These are phyloP conservation scores for Coniella lustricola DNA, from an alignment of 2,329 filamentous ascomycete species.

Conservation along the genomic window DNA sequence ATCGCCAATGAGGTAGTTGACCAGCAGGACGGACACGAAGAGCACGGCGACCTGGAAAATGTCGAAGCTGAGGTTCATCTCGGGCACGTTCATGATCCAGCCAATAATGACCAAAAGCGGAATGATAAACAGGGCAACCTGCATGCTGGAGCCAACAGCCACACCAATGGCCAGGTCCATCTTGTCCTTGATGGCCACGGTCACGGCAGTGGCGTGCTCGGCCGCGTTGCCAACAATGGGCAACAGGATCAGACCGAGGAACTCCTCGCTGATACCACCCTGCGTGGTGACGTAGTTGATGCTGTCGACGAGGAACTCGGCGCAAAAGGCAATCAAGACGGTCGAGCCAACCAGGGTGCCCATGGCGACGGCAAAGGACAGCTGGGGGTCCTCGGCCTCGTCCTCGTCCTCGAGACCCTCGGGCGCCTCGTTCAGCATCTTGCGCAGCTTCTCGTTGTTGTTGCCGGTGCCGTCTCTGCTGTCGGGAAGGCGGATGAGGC, in stretches of 20 bases:
- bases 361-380: slow-evolving; percentile 66
- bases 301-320: slow-evolving; percentile 69
- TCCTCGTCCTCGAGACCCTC: slow-evolving; percentile 47
- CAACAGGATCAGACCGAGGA: slow-evolving; percentile 72
- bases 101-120: slow-evolving; percentile 70
- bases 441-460: slow-evolving; percentile 37
- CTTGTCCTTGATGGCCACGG: slow-evolving; percentile 75
- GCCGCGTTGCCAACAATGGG: slow-evolving; percentile 80
- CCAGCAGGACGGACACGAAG: slow-evolving; percentile 75
- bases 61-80: slow-evolving; percentile 80
- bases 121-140: slow-evolving; percentile 73
- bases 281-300: slow-evolving; percentile 60
- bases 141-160: slow-evolving; percentile 72
- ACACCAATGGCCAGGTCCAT: slow-evolving; percentile 80
- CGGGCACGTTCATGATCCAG: slow-evolving; percentile 64
- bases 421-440: slow-evolving; percentile 35
- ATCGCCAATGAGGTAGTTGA: slow-evolving; percentile 80
- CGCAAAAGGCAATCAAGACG: slow-evolving; percentile 72
- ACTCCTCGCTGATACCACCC: slow-evolving; percentile 60
- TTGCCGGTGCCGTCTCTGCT: slow-evolving; percentile 13
- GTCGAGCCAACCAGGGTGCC: slow-evolving; percentile 66
- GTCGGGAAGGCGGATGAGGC: slow-evolving; percentile 29
- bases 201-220: slow-evolving; percentile 75
- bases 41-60: slow-evolving; percentile 82
- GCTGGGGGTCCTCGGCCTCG: slow-evolving; percentile 65